phyloP scores from a whole-genome alignment of 2,329 filamentous ascomycete genomes.

The Aureobasidium namibiae region DNA sequence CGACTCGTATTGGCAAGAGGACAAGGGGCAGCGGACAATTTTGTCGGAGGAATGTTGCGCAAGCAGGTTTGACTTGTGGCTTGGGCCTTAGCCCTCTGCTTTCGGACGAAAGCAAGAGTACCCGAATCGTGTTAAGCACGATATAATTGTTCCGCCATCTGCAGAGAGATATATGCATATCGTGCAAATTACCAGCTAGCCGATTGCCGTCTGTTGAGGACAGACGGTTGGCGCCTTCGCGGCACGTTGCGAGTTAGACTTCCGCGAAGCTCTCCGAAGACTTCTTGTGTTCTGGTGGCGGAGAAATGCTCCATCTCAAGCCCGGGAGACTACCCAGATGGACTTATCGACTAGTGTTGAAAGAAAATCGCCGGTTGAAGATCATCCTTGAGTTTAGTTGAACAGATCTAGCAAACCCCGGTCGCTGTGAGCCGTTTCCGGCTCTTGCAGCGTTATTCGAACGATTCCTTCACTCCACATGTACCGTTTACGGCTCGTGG shows the following conservation, averaged over 20 bases:
- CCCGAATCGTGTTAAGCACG: neutral
- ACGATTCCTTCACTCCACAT: neutral
- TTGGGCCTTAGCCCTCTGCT: neutral
- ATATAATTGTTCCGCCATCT: neutral
- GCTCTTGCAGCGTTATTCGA: neutral
- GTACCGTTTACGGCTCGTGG: neutral
- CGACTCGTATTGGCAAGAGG: neutral
- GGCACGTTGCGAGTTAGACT: neutral
- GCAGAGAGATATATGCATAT: neutral
- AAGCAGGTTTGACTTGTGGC: neutral
- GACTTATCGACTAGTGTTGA: neutral
- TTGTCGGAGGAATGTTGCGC: conserved; percentile 5
- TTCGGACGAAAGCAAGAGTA: neutral
- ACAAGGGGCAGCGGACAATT: neutral
- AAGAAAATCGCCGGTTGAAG: neutral
- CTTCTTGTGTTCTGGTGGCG: neutral
- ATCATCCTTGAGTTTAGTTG: neutral
- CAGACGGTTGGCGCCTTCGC: neutral
- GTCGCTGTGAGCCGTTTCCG: conserved; percentile 6
- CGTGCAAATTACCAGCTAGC: neutral
- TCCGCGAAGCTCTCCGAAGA: conserved; percentile 1
- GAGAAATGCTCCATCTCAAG: neutral
- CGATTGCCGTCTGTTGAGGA: neutral
- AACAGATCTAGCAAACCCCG: neutral
- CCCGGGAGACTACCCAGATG: neutral